Base-by-base conservation (phyloP, 1,284 basidiomycete genomes). In the Pulveroboletus sp. region DNA sequence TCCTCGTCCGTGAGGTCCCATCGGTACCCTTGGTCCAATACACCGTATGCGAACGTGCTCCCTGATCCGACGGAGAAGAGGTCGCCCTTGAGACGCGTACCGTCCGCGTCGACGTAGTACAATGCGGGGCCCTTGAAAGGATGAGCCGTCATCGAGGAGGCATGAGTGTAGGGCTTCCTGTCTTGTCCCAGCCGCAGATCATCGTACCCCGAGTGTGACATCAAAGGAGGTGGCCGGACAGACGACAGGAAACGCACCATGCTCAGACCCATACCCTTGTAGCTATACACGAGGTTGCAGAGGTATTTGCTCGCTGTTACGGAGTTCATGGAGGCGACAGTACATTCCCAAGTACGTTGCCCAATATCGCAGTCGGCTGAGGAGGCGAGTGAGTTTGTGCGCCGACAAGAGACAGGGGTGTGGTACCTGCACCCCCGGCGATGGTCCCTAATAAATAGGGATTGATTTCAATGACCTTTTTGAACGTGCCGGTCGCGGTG, bases 181-280 rank as follows among this genome's bases (percentile, higher is more conserved):
- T 98, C 81, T 98, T 99, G 77, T 99, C 97, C 95, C 95, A 99
- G 32, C 97, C 97, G 67, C 95, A 98, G 62, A 99, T 97, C 97
- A 99, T 99, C 3, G 97, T 99, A 56, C 97, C 97, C 93, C 94
- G 62, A 47, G 37, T 44, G 48, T 36, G 48, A 9, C 33, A 6
- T 55, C 52, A 63, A 52, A 26, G 45, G 17, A 33, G 50, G 44
- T 42, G 49, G 44, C 11, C 17, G 43, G 21, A 46, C 42, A 50
- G 17, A 13, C 26, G 36, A 40, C 37, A 17, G 48, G 45, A 33
- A 45, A 40, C 70, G 82, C 57, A 93, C 93, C 96, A 99, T 99
- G 71, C 93, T 96, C 58, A 99, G 76, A 6, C 97, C 97, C 95
- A 97, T 98, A 13, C 97, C 97, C 76, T 99, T 99, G 82, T 99